Evolutionary conservation across 2,329 filamentous ascomycete genomes (phyloP), one percentile per base, ranked within the genome.

Genomic region (Claviceps citrina): DNA sequence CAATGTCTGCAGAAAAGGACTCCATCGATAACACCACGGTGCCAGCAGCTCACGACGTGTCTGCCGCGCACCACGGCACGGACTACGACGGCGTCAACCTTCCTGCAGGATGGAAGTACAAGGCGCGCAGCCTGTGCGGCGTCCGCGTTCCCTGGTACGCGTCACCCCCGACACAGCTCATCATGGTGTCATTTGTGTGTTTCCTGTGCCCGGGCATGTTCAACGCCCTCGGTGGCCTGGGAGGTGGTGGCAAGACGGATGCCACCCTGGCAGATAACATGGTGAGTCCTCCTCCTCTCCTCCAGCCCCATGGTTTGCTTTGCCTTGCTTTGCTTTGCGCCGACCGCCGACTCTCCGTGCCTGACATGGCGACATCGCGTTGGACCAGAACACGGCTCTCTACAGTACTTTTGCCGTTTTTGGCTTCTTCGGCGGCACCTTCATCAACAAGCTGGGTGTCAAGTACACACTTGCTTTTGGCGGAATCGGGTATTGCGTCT

Each of bases 381-480:
- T n/a, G n/a, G n/a, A n/a, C n/a, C 10, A 51, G 51, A 81, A 76
- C 59, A 78, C 74, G 4, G 79, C 79, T 12, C 59, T 85, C 25
- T 83, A 84, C 62, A 72, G 73, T 43, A 79, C 77, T 30, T 84
- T 84, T 55, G 73, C 73, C 26, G 63, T 75, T 36, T 66, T 76
- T 26, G 80, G 73, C 43, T 72, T 84, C 59, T 70, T 81, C 54
- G 79, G 81, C 47, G 80, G 80, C 41, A 86, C 80, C 31, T 71
- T 86, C 52, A 76, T 80, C 61, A 89, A 89, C 64, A 73, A 71
- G 49, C 66, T 85, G 36, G 83, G 83, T 40, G 70, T 85, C 46
- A 74, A 71, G 51, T 53, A 67, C 19, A 78, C 81, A 6, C 64
- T 87, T 36, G 67, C 74, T 3, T 71, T 87, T 49, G 83, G 82